Evolutionary conservation across 148 eudicot species (phyloP).

Genomic region (Camellia japonica): DNA sequence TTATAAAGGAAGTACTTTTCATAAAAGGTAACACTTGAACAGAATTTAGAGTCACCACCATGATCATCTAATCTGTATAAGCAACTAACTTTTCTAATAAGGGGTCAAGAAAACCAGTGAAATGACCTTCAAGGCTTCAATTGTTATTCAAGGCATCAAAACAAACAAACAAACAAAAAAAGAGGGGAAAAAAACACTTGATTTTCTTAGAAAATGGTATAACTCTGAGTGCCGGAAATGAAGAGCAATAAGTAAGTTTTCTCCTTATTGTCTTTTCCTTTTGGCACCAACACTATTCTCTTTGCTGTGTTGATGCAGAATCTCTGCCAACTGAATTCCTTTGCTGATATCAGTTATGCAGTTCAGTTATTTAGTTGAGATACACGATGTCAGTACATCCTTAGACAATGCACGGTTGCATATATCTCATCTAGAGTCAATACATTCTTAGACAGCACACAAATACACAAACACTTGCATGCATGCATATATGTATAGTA

Average conservation of each 20-base stretch:
- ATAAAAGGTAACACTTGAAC: too few species aligned
- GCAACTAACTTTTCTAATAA: background rate
- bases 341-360: too few species aligned
- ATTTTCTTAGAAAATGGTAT: too few species aligned
- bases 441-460: background rate
- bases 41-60: too few species aligned
- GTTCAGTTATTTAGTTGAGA: background rate
- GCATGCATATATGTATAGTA: constrained; percentile 17
- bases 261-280: background rate
- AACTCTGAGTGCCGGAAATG: background rate
- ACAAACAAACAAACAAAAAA: too few species aligned
- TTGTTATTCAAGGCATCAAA: too few species aligned
- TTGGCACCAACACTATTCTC: background rate
- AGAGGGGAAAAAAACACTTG: too few species aligned
- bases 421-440: too few species aligned
- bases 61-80: background rate
- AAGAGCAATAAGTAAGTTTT: background rate
- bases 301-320: too few species aligned
- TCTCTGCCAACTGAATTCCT: too few species aligned
- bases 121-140: background rate
- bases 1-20: too few species aligned
- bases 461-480: constrained; percentile 9
- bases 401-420: too few species aligned
- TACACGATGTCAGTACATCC: background rate
- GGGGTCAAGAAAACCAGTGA: background rate